These are phyloP conservation scores for Melaleuca alternifolia DNA, from an alignment of 345 rosid species.

Conservation along the genomic window DNA sequence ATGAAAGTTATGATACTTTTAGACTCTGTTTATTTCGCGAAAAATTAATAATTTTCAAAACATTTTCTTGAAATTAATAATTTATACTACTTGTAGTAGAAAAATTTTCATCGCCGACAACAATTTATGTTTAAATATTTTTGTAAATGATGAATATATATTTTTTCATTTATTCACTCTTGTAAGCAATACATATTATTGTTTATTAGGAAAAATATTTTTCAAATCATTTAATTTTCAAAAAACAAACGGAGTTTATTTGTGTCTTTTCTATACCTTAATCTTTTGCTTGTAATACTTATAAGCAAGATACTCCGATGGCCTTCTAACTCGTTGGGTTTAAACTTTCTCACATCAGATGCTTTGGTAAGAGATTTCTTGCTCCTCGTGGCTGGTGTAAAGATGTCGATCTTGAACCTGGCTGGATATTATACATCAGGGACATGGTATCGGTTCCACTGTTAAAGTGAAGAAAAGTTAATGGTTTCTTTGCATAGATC, in stretches of 20 bases:
- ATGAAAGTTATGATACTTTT: too few species aligned
- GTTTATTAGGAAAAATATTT: too few species aligned
- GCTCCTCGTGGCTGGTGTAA: not conserved
- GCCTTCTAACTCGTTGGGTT: not conserved
- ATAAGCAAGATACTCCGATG: not conserved
- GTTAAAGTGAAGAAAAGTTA: not conserved
- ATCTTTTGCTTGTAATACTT: not conserved
- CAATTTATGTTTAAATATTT: too few species aligned
- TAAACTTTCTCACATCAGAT: not conserved
- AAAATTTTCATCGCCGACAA: too few species aligned
- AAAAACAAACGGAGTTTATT: fast-evolving
- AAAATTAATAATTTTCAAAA: fast-evolving
- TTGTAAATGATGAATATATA: fast-evolving
- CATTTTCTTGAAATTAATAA: fast-evolving
- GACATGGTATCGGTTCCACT: not conserved
- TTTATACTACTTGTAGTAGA: too few species aligned
- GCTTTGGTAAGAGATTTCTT: not conserved
- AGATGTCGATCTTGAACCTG: not conserved
- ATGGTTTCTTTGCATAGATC: not conserved
- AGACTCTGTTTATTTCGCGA: fast-evolving
- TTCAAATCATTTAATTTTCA: fast-evolving
- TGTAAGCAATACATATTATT: not conserved
- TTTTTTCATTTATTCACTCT: too few species aligned
- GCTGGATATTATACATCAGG: not conserved
- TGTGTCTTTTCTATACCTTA: not conserved